These are phyloP conservation scores for Peronospora destructor DNA, from an alignment of 352 stramenopile species.

Conservation along the genomic window DNA sequence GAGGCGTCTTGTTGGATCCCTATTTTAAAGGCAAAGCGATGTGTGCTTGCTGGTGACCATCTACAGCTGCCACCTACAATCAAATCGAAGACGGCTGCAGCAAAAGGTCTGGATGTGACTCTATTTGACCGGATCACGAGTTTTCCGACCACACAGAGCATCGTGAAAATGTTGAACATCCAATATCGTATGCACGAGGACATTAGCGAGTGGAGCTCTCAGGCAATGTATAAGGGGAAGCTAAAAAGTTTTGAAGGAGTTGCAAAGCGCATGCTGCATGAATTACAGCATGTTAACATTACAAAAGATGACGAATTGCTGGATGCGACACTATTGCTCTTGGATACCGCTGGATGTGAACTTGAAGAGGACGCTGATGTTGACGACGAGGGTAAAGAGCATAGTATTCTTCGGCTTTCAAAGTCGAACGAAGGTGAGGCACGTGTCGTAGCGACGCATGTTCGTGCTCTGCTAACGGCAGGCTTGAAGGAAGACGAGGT, in stretches of 20 bases:
- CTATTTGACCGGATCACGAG: slow-evolving; percentile 94
- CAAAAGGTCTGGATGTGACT: slow-evolving; percentile 84
- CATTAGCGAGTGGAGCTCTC: slow-evolving; percentile 93
- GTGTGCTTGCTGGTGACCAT: slow-evolving; percentile 92
- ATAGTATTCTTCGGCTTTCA: slow-evolving; percentile 34
- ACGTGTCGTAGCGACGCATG: slow-evolving; percentile 70
- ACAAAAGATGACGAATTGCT: slow-evolving; percentile 51
- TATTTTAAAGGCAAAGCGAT: slow-evolving; percentile 86
- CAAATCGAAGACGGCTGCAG: slow-evolving; percentile 79
- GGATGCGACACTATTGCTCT: slow-evolving; percentile 78
- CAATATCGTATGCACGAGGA: slow-evolving; percentile 97
- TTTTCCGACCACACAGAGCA: slow-evolving; percentile 34
- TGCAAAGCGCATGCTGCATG: slow-evolving; percentile 62
- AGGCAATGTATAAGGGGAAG: slow-evolving; percentile 90
- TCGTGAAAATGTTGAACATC: slow-evolving; percentile 91
- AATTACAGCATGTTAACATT: slow-evolving; percentile 66
- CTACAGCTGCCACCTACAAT: slow-evolving; percentile 96
- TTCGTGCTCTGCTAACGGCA: slow-evolving; percentile 71
- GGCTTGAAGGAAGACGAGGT: slow-evolving; percentile 89
- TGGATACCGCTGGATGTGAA: slow-evolving; percentile 92
- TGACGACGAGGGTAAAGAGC: slow-evolving; percentile 19
- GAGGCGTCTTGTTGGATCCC: slow-evolving; percentile 96
- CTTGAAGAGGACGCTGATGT: slow-evolving; percentile 81
- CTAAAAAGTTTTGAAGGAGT: slow-evolving; percentile 76
- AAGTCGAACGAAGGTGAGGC: slow-evolving; percentile 83